Evolutionary conservation across 2,329 filamentous ascomycete genomes (phyloP), one percentile per base, ranked within the genome.

Genomic region (Ophiostoma quercus): DNA sequence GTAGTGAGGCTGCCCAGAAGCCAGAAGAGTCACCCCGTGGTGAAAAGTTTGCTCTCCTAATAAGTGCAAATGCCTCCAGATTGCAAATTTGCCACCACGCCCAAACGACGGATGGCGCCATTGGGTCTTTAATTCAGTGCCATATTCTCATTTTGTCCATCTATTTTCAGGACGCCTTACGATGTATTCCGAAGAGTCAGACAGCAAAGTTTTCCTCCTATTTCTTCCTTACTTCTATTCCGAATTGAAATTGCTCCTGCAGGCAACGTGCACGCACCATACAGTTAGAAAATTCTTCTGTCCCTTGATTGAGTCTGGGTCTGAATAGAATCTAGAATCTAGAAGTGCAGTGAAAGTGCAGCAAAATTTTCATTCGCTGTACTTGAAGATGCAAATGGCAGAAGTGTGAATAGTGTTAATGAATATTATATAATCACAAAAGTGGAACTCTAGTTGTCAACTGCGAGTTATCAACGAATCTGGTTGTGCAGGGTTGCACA

Each of bases 71-170:
- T 14, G 16, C 19, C 19, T 34, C 34, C 34, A 34, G 34, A 54
- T n/a, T 25, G 1, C n/a, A 8, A n/a, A 54, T 57, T 57, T 25
- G 51, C 51, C 51, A 57, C 51, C 51, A 57, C 51, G 51, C 51
- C 51, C 51, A 57, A 57, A 25, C 51, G 51, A 57, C 51, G n/a
- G n/a, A 57, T 57, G 51, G 51, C 51, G 51, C 51, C 51, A 57
- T 57, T 57, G 51, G 51, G 51, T 57, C 51, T 57, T 57, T 29
- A 57, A 57, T 57, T 57, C 51, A 57, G 51, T 57, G 51, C 51
- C 51, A 57, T 57, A 34, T 57, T 54, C 41, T 43, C 41, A 19
- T 16, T 47, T 47, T 19, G 43, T 47, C 43, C 19, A n/a, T 16
- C 12, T 22, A 25, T 12, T 14, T 25, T 54, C 4, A 12, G 8